A percentile compares a stretch with the other conserved stretches of the same genome.
phyloP scores from a whole-genome alignment of 2,329 filamentous ascomycete genomes.

The Penicillium expansum region DNA sequence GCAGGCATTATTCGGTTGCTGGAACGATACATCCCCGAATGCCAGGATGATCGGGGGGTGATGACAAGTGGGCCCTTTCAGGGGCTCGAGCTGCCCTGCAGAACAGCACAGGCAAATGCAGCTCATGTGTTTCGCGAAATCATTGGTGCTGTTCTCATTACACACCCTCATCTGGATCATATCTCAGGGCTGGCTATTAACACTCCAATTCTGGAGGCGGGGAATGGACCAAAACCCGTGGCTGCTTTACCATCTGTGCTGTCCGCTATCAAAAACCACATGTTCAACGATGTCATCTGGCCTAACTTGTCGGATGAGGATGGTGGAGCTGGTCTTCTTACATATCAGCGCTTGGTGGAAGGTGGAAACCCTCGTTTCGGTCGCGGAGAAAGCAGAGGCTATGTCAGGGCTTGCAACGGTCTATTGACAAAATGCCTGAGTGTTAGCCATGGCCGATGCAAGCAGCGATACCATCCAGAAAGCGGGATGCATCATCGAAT shows the following conservation, averaged over 20 bases:
- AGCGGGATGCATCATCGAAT: slow-evolving; percentile 59
- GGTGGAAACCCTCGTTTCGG: slow-evolving; percentile 83
- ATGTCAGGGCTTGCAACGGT: slow-evolving; percentile 83
- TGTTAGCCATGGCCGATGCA: slow-evolving; percentile 87
- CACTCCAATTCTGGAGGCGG: slow-evolving; percentile 78
- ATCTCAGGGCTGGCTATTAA: slow-evolving; percentile 90
- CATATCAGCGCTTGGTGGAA: slow-evolving; percentile 82
- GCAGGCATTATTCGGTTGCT: slow-evolving; percentile 80
- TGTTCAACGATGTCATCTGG: slow-evolving; percentile 98
- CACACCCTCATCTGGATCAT: slow-evolving; percentile 96
- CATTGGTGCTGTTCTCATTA: slow-evolving; percentile 86
- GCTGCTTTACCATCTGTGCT: slow-evolving; percentile 88
- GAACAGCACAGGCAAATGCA: slow-evolving; percentile 72
- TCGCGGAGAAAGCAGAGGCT: slow-evolving; percentile 74
- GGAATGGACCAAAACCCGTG: slow-evolving; percentile 74
- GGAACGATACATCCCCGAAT: slow-evolving; percentile 42
- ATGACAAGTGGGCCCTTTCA: slow-evolving; percentile 69
- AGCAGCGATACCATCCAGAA: slow-evolving; percentile 59
- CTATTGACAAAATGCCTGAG: slow-evolving; percentile 84
- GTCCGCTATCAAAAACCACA: slow-evolving; percentile 83
- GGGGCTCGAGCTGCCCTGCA: slow-evolving; percentile 68
- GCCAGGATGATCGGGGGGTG: slow-evolving; percentile 26
- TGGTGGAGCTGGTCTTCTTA: slow-evolving; percentile 86
- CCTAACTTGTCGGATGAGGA: slow-evolving; percentile 96
- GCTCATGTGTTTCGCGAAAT: slow-evolving; percentile 74